Evolutionary conservation across 2,329 filamentous ascomycete species (phyloP), one percentile per base, ranked within the genome.

Genomic region (Daldinia sp.): DNA sequence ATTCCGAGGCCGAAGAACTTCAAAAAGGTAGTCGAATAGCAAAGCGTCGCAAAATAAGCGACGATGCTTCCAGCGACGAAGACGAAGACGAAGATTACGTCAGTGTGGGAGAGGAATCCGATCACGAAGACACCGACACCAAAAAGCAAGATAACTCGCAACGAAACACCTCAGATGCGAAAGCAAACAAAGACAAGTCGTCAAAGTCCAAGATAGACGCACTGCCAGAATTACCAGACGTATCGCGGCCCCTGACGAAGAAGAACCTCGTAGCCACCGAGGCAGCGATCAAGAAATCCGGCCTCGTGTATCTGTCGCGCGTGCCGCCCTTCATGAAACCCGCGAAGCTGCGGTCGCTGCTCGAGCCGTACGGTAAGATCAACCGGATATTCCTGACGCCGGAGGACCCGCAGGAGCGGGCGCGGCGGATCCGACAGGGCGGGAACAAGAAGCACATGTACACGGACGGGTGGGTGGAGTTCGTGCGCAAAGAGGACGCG

Each of bases 311-410:
- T 81, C 85, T 97, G 69, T 95, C 92, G 4, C 89, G 93, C 66
- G 88, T 96, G 70, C 93, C 93, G 3, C 93, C 93, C 0, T 97
- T 94, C 80, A 96, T 97, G 92, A 94, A 94, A 75, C 92, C 93
- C 6, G 83, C 85, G 58, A 94, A 94, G 76, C 84, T 96, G 44
- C 89, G 92, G 72, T 89, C 90, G 18, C 88, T 94, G 13, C 88
- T 96, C 60, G 86, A 90, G 68, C 91, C 90, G 9, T 93, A 93
- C 80, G 93, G 93, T 67, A 84, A 85, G 42, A 88, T 95, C 76
- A 92, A 92, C 60, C 71, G 76, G 39, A 71, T 76, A 50, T 77
- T 75, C 48, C 64, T 75, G 4, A 63, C 74, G 1, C 74, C 74
- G 46, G 75, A 77, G 80, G 90, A 93, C 76, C 86, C 89, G 0